Conservation (phyloP, 2,329 filamentous ascomycete genomes). For the Bipolaris victoriae region DNA sequence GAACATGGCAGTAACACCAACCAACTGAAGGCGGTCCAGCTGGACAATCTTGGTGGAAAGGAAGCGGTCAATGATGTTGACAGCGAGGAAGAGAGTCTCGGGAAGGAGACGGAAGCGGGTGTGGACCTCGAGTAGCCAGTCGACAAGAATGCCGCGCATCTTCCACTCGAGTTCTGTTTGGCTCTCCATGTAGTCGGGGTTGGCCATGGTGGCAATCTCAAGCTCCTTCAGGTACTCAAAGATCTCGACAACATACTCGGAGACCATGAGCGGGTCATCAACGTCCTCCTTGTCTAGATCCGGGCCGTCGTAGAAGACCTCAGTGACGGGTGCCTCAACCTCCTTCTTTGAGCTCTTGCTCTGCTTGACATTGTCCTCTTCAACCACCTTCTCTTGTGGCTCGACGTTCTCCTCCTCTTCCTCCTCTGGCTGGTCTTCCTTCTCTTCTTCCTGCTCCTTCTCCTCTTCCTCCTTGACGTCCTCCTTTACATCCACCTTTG, state of each 20-base stretch:
- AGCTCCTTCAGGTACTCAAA: slow-evolving; percentile 93
- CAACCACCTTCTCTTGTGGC: slow-evolving; percentile 47
- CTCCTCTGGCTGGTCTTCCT: slow-evolving; percentile 53
- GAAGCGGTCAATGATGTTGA: slow-evolving; percentile 99
- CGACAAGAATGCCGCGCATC: slow-evolving; percentile 94
- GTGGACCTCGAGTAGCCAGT: slow-evolving; percentile 98
- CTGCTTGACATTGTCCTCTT: slow-evolving; percentile 39
- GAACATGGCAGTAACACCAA: slow-evolving; percentile 99
- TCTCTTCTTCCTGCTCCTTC: slow-evolving; percentile 62
- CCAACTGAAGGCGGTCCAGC: slow-evolving; percentile 92
- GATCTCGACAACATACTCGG: slow-evolving; percentile 95
- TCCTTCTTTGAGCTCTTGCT: slow-evolving; percentile 26
- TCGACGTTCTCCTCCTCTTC: slow-evolving; percentile 65
- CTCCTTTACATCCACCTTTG: slow-evolving; percentile 54
- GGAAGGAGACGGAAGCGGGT: slow-evolving; percentile 94
- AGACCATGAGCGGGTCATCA: slow-evolving; percentile 96
- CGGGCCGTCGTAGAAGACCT: slow-evolving; percentile 44
- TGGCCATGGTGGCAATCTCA: slow-evolving; percentile 80
- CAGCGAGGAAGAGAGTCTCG: slow-evolving; percentile 93
- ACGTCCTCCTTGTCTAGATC: slow-evolving; percentile 85
- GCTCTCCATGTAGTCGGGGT: slow-evolving; percentile 92
- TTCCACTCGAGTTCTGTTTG: slow-evolving; percentile 98
- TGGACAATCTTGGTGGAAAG: slow-evolving; percentile 94
- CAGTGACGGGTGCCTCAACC: slow-evolving; percentile 28
- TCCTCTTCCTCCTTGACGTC: slow-evolving; percentile 63